Conservation (phyloP, 768 basidiomycete genomes). For the Suillus clintonianus region DNA sequence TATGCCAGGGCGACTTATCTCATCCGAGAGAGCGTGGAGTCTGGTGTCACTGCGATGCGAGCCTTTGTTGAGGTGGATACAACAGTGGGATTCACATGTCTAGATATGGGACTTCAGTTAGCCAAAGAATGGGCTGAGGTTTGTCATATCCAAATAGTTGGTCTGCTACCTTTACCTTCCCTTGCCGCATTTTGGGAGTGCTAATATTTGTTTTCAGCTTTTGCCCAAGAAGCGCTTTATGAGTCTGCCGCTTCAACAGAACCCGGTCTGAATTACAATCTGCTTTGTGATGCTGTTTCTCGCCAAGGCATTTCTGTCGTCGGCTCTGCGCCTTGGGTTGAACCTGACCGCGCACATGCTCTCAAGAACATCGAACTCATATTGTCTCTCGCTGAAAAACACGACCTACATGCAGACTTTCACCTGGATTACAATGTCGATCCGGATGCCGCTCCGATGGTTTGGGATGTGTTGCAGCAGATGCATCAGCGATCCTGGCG, state of each 20-base stretch:
- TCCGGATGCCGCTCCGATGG: conserved; percentile 48
- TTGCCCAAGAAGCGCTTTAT: conserved; percentile 64
- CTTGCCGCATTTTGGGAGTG: not conserved
- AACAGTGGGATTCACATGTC: conserved; percentile 52
- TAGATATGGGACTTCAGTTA: conserved; percentile 52
- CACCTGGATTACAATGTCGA: conserved; percentile 72
- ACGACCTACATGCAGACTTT: conserved; percentile 54
- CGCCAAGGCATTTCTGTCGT: conserved; percentile 48
- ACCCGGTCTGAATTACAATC: conserved; percentile 46
- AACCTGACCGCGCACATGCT: conserved; percentile 48
- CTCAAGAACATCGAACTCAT: conserved; percentile 55
- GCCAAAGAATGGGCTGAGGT: conserved; percentile 43
- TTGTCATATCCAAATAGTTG: conserved; percentile 61
- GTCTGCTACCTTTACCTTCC: conserved; percentile 30
- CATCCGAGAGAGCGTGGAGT: conserved; percentile 57
- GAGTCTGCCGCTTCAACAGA: conserved; percentile 30
- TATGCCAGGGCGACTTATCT: conserved; percentile 53
- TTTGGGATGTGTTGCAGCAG: conserved; percentile 53
- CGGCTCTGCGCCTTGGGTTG: conserved; percentile 69
- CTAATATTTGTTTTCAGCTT: conserved; percentile 38
- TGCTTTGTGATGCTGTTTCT: conserved; percentile 45
- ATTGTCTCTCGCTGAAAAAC: conserved; percentile 44
- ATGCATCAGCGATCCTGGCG: conserved; percentile 33
- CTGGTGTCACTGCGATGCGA: conserved; percentile 65
- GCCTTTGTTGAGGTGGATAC: conserved; percentile 70